phyloP scores from a whole-genome alignment of 306 rosid species.

The Vicia sativa region DNA sequence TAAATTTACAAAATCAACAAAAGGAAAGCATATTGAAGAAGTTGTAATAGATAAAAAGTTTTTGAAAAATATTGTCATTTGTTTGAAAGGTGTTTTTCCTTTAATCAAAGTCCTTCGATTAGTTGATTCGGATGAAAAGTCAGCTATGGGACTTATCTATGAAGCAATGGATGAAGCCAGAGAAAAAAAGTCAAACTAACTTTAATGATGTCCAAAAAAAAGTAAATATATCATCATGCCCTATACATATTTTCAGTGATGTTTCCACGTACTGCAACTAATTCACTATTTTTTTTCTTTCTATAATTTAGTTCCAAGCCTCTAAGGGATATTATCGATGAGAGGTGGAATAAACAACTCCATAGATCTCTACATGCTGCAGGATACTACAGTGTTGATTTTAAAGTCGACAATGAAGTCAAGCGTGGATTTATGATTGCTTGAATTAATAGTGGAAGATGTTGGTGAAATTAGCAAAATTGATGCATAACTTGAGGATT shows the following conservation, averaged over 20 bases:
- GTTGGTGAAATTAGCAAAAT: background rate
- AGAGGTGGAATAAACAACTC: background rate
- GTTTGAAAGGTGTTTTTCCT: no score
- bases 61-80: no score
- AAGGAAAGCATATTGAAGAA: no score
- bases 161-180: background rate
- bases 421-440: background rate
- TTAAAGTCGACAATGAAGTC: constrained; percentile 4
- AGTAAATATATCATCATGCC: no score
- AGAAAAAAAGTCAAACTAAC: background rate
- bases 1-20: no score
- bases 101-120: no score
- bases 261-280: no score
- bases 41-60: no score
- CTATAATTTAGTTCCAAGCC: background rate
- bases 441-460: background rate
- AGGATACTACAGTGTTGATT: background rate
- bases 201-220: no score
- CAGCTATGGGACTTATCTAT: background rate
- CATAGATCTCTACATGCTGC: background rate
- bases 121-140: no score
- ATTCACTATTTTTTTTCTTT: background rate
- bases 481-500: background rate
- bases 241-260: no score
- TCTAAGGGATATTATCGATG: background rate